Evolutionary conservation across 805 yeast species (phyloP), one percentile per base, ranked within the genome.

Genomic region (Candida broadrunensis): DNA sequence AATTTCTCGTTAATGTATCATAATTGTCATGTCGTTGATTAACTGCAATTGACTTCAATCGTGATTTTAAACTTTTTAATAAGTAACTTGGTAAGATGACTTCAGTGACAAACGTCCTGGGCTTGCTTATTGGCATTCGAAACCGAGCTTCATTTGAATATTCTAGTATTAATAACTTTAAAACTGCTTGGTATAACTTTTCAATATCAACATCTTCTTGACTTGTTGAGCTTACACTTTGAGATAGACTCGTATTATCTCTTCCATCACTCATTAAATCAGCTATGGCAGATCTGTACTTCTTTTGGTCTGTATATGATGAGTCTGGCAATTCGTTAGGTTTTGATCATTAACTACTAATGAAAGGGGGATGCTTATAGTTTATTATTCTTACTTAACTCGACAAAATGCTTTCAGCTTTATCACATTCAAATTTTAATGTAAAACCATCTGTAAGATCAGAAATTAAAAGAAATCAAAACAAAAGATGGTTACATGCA

Each of bases 91-190:
- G 69, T 24, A 65, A 50, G 40, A 53, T 63, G 33, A 63, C 46
- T 39, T 68, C 67, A 3, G 25, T 23, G 3, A 29, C 21, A 23
- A 25, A 16, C 14, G 36, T 9, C 3, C 11, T 12, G 8, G 21
- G 54, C 43, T 56, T 51, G 41, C 39, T 36, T 47, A 52, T 29
- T 6, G 60, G 58, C 13, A 63, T 67, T 38, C 72, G 60, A 61
- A 82, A 83, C 27, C 88, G 60, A 2, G 86, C 86, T 56, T 82
- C 88, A 43, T 73, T 78, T 39, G 76, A 63, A 50, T 84, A 82
- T 36, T 80, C 83, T 15, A 85, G 55, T 11, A 85, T 57, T 2
- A 83, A 55, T 5, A 80, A 59, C 50, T 81, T 79, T 35, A 84
- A 52, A 1, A 81, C 70, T 23, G 75, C 68, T 36, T 71, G 70